Evolutionary conservation across 2,329 filamentous ascomycete species (phyloP).

Genomic region (Knoxdaviesia capensis): DNA sequence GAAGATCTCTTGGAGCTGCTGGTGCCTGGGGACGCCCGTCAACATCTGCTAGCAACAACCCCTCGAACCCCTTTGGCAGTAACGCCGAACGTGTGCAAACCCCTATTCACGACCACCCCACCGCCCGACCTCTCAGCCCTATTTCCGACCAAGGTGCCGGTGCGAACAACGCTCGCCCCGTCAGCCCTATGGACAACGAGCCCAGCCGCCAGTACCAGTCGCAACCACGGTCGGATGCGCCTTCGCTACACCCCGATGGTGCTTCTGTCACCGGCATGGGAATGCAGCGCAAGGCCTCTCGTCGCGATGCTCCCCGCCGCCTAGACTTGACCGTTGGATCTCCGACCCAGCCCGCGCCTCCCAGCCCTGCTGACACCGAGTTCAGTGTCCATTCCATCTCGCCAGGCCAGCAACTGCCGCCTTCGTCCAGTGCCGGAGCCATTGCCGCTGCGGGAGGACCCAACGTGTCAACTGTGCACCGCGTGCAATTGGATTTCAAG

Average conservation of each 20-base stretch:
- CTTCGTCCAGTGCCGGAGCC: constrained; percentile 32
- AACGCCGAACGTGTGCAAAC: constrained; percentile 20
- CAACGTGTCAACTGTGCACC: constrained; percentile 49
- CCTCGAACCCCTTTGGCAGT: constrained; percentile 52
- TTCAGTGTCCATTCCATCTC: constrained; percentile 36
- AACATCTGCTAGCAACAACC: constrained; percentile 24
- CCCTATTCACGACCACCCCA: constrained; percentile 3
- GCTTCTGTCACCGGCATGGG: constrained; percentile 19
- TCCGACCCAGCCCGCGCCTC: constrained; percentile 16
- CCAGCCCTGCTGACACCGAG: constrained; percentile 43
- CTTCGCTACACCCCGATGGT: constrained; percentile 13
- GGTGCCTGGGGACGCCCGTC: constrained; percentile 28
- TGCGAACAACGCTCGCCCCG: constrained; percentile 10
- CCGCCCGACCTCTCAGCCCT: too few relatives aligned
- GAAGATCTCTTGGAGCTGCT: constrained; percentile 10
- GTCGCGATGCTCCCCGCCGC: constrained; percentile 27
- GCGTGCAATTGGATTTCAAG: constrained; percentile 85
- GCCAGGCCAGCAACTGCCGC: constrained; percentile 21
- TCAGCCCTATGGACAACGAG: constrained; percentile 13
- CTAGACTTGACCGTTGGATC: constrained; percentile 31
- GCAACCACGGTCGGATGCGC: constrained; percentile 17
- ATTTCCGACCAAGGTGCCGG: too few relatives aligned
- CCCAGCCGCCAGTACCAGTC: constrained; percentile 6
- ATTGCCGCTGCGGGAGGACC: constrained; percentile 44
- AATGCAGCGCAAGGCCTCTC: constrained; percentile 33